A percentile compares a stretch with the other conserved stretches of the same genome.
Evolutionary conservation across 441 rosid species (phyloP).

Genomic region (Jatropha podagrica): DNA sequence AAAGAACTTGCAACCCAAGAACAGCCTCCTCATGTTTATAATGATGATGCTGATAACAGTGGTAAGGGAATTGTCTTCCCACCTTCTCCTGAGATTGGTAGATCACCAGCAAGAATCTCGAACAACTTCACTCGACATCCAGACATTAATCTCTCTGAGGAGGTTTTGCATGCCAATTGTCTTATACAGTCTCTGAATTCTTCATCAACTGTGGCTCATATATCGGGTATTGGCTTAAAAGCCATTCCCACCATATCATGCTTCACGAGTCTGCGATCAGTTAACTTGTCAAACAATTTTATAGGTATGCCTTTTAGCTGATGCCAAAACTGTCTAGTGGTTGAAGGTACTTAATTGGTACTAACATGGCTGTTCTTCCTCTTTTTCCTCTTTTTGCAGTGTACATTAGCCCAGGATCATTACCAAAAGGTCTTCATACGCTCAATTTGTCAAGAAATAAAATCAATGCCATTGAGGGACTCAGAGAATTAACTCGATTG

Average conservation of each 20-base stretch:
- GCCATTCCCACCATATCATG: slow-evolving; percentile 67
- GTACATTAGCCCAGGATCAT: slow-evolving; percentile 61
- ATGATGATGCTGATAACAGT: slow-evolving; percentile 34
- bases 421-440: slow-evolving; percentile 84
- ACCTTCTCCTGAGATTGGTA: slow-evolving; percentile 55
- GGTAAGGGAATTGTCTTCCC: slow-evolving; percentile 38
- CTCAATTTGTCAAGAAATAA: slow-evolving; percentile 84
- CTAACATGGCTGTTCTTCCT: slow-evolving; percentile 6
- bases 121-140: slow-evolving; percentile 28
- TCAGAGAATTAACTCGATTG: slow-evolving; percentile 75
- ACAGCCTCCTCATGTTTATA: slow-evolving; percentile 22
- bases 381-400: slow-evolving; percentile 51
- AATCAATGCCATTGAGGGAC: slow-evolving; percentile 79
- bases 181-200: slow-evolving; percentile 76
- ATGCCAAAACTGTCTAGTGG: not conserved
- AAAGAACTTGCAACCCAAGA: slow-evolving; percentile 49
- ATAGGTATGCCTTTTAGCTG: slow-evolving; percentile 53
- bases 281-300: slow-evolving; percentile 77
- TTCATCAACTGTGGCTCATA: slow-evolving; percentile 80
- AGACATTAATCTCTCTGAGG: slow-evolving; percentile 56
- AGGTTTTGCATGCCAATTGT: slow-evolving; percentile 63
- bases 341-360: not conserved
- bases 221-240: slow-evolving; percentile 74
- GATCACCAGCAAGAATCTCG: slow-evolving; percentile 35
- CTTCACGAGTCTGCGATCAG: slow-evolving; percentile 77